phyloP scores from a whole-genome alignment of 305 asterid genomes.

The Rubia tinctorum region DNA sequence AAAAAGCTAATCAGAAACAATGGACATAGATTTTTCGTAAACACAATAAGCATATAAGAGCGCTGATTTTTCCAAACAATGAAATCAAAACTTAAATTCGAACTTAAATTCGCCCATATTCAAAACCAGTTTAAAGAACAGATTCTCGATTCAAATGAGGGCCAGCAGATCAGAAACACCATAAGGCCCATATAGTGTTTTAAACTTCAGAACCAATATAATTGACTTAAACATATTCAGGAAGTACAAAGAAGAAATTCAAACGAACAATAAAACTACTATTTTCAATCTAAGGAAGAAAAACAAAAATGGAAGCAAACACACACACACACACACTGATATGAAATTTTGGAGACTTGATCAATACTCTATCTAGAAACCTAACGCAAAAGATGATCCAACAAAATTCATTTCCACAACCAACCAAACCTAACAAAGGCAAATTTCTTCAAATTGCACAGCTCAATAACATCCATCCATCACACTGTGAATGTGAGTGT shows the following conservation, averaged over 20 bases:
- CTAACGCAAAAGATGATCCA: slow-evolving; percentile 19
- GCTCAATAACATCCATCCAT: slow-evolving; percentile 18
- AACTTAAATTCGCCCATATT: no score
- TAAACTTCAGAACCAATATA: no score
- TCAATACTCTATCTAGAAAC: slow-evolving; percentile 24
- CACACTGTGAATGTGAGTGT: slow-evolving; percentile 34
- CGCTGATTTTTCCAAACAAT: no score
- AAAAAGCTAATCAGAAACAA: no score
- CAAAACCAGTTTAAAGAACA: no score
- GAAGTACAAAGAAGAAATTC: not conserved
- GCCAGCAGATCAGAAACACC: no score
- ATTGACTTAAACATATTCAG: not conserved
- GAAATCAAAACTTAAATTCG: no score
- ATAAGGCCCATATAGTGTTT: no score
- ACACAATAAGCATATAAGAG: no score
- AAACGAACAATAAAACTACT: not conserved
- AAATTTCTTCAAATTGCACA: slow-evolving; percentile 6
- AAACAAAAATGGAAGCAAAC: not conserved
- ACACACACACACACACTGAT: not conserved
- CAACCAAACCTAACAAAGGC: not conserved
- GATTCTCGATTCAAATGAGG: no score
- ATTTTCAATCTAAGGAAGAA: not conserved
- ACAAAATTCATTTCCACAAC: not conserved
- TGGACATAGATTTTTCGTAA: no score
- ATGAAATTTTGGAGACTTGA: slow-evolving; percentile 17